phyloP scores from a whole-genome alignment of 495 filamentous ascomycete species.

The Penicillium bovifimosum region DNA sequence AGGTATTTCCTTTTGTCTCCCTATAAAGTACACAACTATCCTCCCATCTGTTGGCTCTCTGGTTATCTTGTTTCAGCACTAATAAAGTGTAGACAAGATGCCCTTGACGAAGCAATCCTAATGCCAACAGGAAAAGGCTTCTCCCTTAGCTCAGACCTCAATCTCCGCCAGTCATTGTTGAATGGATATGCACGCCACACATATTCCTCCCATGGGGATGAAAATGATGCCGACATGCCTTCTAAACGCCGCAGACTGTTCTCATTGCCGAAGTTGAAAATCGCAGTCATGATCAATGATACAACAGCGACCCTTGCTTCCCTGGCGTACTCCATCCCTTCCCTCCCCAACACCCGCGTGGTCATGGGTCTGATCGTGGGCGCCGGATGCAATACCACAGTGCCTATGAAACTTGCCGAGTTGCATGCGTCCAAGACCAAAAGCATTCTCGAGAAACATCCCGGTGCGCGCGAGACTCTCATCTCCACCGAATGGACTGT shows the following conservation, averaged over 20 bases:
- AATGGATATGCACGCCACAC: constrained; percentile 56
- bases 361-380: constrained; percentile 71
- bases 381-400: constrained; percentile 72
- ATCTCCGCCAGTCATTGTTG: constrained; percentile 60
- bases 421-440: constrained; percentile 54
- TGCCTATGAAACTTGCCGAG: constrained; percentile 55
- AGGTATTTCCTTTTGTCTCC: constrained; percentile 76
- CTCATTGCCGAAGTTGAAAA: constrained; percentile 54
- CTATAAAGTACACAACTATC: constrained; percentile 55
- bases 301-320: constrained; percentile 69
- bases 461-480: constrained; percentile 49
- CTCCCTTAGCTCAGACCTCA: constrained; percentile 57
- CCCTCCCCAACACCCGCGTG: constrained; percentile 56
- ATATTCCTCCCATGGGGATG: constrained; percentile 23
- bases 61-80: not conserved
- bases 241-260: constrained; percentile 30
- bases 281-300: constrained; percentile 71
- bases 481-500: constrained; percentile 81
- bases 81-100: constrained; percentile 51
- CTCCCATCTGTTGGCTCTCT: not conserved
- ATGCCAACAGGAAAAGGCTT: constrained; percentile 81
- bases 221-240: constrained; percentile 10
- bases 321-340: constrained; percentile 54
- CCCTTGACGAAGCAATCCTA: constrained; percentile 62
- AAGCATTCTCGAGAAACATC: constrained; percentile 24